Evolutionary conservation across 192 early-diverging fungal species (phyloP).

Genomic region (Phycomyces nitens): DNA sequence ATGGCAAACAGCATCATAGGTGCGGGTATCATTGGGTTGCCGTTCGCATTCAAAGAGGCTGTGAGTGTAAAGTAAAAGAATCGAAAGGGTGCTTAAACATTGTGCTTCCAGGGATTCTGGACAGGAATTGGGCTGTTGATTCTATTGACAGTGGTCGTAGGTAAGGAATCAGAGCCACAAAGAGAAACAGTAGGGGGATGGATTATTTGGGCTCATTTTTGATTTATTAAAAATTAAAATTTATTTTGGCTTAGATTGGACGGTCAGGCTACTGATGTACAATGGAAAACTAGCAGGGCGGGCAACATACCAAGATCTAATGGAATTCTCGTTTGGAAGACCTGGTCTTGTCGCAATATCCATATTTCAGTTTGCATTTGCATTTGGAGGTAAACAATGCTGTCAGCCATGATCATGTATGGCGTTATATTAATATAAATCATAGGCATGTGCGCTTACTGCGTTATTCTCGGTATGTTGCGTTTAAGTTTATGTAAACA

Average conservation of each 20-base stretch:
- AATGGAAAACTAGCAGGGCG: conserved; percentile 75
- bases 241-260: conserved; percentile 59
- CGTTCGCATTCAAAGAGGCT: conserved; percentile 80
- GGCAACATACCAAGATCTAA: conserved; percentile 79
- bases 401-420: too few relatives aligned
- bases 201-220: background rate
- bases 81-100: conserved; percentile 14
- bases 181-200: background rate
- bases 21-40: conserved; percentile 83
- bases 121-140: conserved; percentile 53
- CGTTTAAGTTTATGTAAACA: conserved; percentile 5
- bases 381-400: conserved; percentile 75
- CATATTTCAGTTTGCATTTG: conserved; percentile 89
- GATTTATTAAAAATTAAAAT: background rate
- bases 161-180: conserved; percentile 33
- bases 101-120: conserved; percentile 33
- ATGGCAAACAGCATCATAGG: conserved; percentile 95
- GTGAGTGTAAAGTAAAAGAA: conserved; percentile 33
- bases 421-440: background rate
- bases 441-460: conserved; percentile 61
- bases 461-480: conserved; percentile 52
- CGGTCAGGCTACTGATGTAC: conserved; percentile 67
- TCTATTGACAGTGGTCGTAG: conserved; percentile 59
- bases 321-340: conserved; percentile 80
- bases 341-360: conserved; percentile 74